These are phyloP conservation scores for Mortierella sp. DNA, from an alignment of 371 early-diverging fungal genomes.

Conservation along the genomic window DNA sequence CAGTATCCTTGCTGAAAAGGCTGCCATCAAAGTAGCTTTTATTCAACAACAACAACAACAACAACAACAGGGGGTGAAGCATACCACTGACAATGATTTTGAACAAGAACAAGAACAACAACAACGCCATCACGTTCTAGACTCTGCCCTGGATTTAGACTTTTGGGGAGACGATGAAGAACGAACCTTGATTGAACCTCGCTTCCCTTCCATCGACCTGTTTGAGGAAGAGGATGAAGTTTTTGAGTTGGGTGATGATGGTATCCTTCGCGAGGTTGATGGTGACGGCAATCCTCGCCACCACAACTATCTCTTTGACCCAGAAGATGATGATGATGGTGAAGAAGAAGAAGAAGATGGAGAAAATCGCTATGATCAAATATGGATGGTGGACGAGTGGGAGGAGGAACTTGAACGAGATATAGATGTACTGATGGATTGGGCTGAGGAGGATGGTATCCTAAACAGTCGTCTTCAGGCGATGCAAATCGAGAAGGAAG, in stretches of 20 bases:
- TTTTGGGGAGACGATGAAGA: slow-evolving; percentile 19
- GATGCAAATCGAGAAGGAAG: not conserved
- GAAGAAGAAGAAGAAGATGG: not conserved
- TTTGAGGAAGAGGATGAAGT: slow-evolving; percentile 39
- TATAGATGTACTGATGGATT: slow-evolving; percentile 45
- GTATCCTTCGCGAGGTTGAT: slow-evolving; percentile 15
- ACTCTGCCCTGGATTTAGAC: slow-evolving; percentile 4
- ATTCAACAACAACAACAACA: not conserved
- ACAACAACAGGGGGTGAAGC: not conserved
- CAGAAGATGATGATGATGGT: not conserved
- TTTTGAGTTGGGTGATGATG: slow-evolving; percentile 42
- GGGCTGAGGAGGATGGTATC: slow-evolving; percentile 37
- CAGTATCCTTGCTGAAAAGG: not conserved
- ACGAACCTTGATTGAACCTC: slow-evolving; percentile 41
- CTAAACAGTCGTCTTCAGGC: slow-evolving; percentile 7
- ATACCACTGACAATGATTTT: not conserved
- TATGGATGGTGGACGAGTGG: slow-evolving; percentile 55
- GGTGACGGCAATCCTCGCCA: not conserved
- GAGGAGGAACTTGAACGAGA: slow-evolving; percentile 53
- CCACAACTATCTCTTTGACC: not conserved
- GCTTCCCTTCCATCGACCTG: slow-evolving; percentile 39
- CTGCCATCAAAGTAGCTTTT: not conserved
- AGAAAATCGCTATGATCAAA: slow-evolving; percentile 22
- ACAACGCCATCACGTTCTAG: not conserved
- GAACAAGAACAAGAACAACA: slow-evolving; percentile 6